A percentile compares a stretch with the other conserved stretches of the same genome.
phyloP scores from a whole-genome alignment of 805 yeast genomes.

The Saccharomycopsis selenospora region DNA sequence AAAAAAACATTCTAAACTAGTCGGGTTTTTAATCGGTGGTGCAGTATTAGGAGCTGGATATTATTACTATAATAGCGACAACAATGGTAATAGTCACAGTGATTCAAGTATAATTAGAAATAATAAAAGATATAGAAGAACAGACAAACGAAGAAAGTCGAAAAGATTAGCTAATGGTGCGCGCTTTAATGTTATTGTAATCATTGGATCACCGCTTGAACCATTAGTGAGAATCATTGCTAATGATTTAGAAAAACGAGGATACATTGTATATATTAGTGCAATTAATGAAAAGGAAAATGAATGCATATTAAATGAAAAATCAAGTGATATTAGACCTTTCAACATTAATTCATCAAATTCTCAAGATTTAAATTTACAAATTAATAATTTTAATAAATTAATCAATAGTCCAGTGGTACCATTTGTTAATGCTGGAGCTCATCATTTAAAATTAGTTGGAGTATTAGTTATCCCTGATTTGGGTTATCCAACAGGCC shows the following conservation, averaged over 20 bases:
- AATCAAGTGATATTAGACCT: conserved; percentile 63
- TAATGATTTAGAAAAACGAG: conserved; percentile 67
- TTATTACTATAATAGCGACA: conserved; percentile 4
- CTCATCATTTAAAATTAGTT: conserved; percentile 50
- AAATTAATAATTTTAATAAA: conserved; percentile 42
- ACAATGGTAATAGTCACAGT: neutral
- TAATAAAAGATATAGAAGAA: conserved; percentile 16
- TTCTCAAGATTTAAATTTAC: conserved; percentile 36
- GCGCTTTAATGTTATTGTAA: conserved; percentile 63
- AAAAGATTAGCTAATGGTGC: conserved; percentile 60
- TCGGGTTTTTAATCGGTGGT: conserved; percentile 14
- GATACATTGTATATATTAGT: conserved; percentile 75
- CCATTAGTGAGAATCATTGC: conserved; percentile 65
- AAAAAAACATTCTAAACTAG: neutral
- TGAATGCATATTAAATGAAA: conserved; percentile 46
- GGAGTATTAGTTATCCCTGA: conserved; percentile 69
- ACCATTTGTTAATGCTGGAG: conserved; percentile 51
- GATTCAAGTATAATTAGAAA: conserved; percentile 7
- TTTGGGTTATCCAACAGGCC: conserved; percentile 59
- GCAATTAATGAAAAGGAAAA: conserved; percentile 32
- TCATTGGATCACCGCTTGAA: conserved; percentile 72
- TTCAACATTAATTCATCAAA: conserved; percentile 45
- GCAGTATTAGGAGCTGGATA: conserved; percentile 7
- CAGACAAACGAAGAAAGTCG: conserved; percentile 43
- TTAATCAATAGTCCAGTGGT: conserved; percentile 44